Evolutionary conservation across 495 filamentous ascomycete species (phyloP), one percentile per base, ranked within the genome.

Genomic region (Neurospora sp.): DNA sequence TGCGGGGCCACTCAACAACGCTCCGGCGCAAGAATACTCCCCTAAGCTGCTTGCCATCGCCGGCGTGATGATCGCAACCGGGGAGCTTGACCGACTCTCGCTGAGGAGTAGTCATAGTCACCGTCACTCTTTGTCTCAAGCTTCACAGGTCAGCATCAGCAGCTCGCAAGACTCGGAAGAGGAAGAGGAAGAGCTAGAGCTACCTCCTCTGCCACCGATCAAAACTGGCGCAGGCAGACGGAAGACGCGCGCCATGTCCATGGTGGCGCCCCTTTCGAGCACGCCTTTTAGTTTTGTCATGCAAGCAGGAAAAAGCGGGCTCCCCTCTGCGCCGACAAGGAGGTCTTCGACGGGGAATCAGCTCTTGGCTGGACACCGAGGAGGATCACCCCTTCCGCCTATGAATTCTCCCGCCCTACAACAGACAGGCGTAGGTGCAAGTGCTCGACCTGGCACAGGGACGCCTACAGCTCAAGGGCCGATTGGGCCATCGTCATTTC

Each of bases 31-130:
- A 61, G 53, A 35, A 14, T 61, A 61, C 53, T 61, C 53, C 53
- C 69, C 72, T 0, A 70, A 72, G 37, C 37, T 73, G 3, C 73
- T 78, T 16, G 77, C 77, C 20, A 71, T 76, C 8, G 75, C 73
- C n/a, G 76, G 76, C 22, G 68, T 78, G 53, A 77, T 74, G 73
- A 73, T 78, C n/a, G 75, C 77, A 9, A 71, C 73, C n/a, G 75
- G 69, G 1, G 75, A 77, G 61, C 73, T 77, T 1, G 74, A 78
- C 35, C 45, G 77, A 3, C 74, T 77, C 7, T 72, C 77, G 0
- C 70, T 70, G 12, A 27, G 53, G 6, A 61, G 53, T 35, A 35
- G 22, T 14, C 48, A 59, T 16, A 35, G 12, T 61, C 53, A 16
- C 10, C 10, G 22, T 61, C 22, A 16, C 5, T 61, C 48, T 61